Percentiles rank a stretch among this genome's conserved stretches.
phyloP scores from a whole-genome alignment of 2,329 filamentous ascomycete genomes.

The Nothophoma quercina region DNA sequence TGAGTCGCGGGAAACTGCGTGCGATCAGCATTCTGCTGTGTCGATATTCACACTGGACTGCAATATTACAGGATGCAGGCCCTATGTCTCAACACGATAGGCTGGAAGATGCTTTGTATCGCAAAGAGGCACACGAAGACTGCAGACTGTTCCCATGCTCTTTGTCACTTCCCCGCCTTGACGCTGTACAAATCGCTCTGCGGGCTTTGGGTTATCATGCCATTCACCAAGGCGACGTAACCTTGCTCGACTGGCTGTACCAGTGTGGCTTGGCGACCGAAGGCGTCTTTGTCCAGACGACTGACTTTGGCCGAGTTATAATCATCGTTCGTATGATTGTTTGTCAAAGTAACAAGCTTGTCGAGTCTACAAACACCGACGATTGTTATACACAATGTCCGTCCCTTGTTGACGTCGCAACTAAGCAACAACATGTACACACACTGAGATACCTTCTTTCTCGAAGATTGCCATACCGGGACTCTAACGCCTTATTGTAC shows the following conservation, averaged over 20 bases:
- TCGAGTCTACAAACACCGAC: no score
- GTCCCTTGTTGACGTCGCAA: no score
- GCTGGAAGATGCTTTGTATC: neutral
- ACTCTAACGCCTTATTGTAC: neutral
- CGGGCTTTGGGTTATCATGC: slow-evolving; percentile 4
- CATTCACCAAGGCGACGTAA: neutral
- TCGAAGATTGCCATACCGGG: no score
- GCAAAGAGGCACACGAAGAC: neutral
- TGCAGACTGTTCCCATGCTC: neutral
- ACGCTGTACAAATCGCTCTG: neutral
- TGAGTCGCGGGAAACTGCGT: neutral
- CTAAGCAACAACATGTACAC: no score
- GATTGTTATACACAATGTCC: no score
- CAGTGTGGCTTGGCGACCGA: neutral
- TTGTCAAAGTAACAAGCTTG: no score
- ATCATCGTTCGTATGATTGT: no score
- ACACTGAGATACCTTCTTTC: no score
- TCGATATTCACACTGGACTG: neutral
- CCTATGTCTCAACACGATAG: neutral
- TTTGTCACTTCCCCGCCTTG: no score
- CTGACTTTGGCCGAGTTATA: no score
- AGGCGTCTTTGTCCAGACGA: neutral
- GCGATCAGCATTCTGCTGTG: neutral
- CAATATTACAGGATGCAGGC: neutral
- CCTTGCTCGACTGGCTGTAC: neutral